A percentile compares a stretch with the other conserved stretches of the same genome.
phyloP scores from a whole-genome alignment of 108 stramenopile species.

The Nannochloropsis salina region DNA sequence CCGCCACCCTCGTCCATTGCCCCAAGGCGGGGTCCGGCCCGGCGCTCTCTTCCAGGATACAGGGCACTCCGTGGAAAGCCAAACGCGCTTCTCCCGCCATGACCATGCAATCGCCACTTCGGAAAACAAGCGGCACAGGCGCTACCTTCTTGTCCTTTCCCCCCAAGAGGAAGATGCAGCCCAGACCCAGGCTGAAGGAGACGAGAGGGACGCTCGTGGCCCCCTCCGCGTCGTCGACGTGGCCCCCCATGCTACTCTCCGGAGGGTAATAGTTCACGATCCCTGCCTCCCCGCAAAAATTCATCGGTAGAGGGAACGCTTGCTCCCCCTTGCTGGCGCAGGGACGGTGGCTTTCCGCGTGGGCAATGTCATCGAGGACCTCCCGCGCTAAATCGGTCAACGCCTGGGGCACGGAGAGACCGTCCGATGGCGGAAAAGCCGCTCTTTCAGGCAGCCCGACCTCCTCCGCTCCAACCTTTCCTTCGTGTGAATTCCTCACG shows the following conservation, averaged over 20 bases:
- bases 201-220: conserved; percentile 7
- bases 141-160: background rate
- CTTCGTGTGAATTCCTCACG: background rate
- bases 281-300: background rate
- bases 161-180: background rate
- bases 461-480: no score
- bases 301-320: background rate
- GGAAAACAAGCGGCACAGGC: background rate
- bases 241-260: conserved; percentile 3
- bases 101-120: background rate
- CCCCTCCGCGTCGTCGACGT: background rate
- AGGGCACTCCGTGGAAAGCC: background rate
- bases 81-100: background rate
- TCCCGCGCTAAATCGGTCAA: background rate
- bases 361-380: background rate
- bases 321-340: background rate
- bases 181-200: background rate
- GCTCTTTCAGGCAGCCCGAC: no score
- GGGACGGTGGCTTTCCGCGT: background rate
- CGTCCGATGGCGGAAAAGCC: no score
- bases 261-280: background rate
- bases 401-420: background rate
- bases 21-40: background rate
- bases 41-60: background rate
- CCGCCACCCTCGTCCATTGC: background rate